These are phyloP conservation scores for Suillus brevipes DNA, from an alignment of 768 basidiomycete species.

Conservation along the genomic window DNA sequence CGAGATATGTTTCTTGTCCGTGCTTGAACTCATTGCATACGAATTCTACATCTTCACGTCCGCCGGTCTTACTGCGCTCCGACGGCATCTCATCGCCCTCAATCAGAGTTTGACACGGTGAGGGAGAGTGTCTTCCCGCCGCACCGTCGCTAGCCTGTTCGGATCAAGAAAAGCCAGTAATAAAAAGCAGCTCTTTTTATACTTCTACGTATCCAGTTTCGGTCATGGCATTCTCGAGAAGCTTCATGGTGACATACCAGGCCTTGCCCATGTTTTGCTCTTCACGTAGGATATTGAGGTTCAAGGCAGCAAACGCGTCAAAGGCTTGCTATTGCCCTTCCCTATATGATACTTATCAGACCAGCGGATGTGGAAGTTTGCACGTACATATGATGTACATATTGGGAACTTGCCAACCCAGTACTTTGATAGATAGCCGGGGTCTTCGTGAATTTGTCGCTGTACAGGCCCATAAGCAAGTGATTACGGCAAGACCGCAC, in stretches of 20 bases:
- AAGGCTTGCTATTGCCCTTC: not conserved
- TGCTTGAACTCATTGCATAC: not conserved
- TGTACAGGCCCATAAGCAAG: not conserved
- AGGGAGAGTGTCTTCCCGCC: slow-evolving; percentile 18
- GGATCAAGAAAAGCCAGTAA: slow-evolving; percentile 98
- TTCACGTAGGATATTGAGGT: no score
- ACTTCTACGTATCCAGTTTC: slow-evolving; percentile 63
- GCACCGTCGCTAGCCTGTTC: slow-evolving; percentile 84
- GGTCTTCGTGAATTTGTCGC: not conserved
- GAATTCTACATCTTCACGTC: slow-evolving; percentile 76
- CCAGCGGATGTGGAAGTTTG: not conserved
- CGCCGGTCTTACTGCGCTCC: slow-evolving; percentile 89
- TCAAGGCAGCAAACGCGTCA: not conserved
- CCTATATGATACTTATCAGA: no score
- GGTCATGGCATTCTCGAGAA: slow-evolving; percentile 89
- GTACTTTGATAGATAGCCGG: not conserved
- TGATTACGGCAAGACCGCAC: not conserved
- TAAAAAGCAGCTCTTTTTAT: slow-evolving; percentile 83
- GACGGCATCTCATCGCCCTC: slow-evolving; percentile 74
- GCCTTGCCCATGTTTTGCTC: slow-evolving; percentile 81
- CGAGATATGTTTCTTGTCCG: slow-evolving; percentile 25
- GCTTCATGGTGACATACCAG: slow-evolving; percentile 94
- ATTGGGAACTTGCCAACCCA: no score
- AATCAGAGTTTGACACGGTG: not conserved
- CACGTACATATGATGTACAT: not conserved